Evolutionary conservation across 1,139 yeast species (phyloP), one percentile per base, ranked within the genome.

Genomic region (Debaryomycetaceae sp.): DNA sequence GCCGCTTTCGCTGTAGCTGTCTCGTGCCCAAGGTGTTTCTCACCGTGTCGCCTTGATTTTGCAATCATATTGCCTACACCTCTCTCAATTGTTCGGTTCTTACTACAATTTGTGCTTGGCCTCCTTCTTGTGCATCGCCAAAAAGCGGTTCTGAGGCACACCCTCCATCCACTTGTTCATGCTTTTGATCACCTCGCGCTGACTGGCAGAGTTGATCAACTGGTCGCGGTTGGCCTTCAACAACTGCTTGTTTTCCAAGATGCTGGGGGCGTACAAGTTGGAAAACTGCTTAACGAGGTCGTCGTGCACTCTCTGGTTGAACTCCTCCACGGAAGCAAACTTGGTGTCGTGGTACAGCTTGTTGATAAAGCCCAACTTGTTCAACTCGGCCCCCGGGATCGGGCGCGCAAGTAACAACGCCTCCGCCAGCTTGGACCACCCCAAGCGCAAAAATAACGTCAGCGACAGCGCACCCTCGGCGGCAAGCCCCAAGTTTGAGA

Each of bases 381-480:
- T 50, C 49, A 88, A 65, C 17, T 75, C 81, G n/a, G 63, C 53
- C 27, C 84, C 85, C 2, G 53, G 44, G 31, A 86, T 71, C 16
- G 85, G 86, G 50, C 73, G 72, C 4, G 88, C 76, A 35, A 82
- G 69, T 39, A 85, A 61, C 28, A 86, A 61, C 1, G 88, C 86
- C 53, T 85, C 93, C 33, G 80, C 68, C 16, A 94, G 79, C 43
- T 68, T 70, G 39, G 86, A 77, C 63, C 79, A 65, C 3, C 95
- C 95, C 39, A 86, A 63, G 47, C 94, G 71, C 44, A 66, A 56
- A 24, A 83, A 77, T 35, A 86, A 64, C 7, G 91, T 75, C 14
- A 77, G 73, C 7, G 88, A 77, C 3, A 86, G 62, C 4, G 79
- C 86, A 36, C 95, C 95, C 56, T 86, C 96, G 37, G 85, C 76